A percentile compares a stretch with the other conserved stretches of the same genome.
Evolutionary conservation across 1,139 yeast genomes (phyloP).

Genomic region (Yamadazyma mexicana): DNA sequence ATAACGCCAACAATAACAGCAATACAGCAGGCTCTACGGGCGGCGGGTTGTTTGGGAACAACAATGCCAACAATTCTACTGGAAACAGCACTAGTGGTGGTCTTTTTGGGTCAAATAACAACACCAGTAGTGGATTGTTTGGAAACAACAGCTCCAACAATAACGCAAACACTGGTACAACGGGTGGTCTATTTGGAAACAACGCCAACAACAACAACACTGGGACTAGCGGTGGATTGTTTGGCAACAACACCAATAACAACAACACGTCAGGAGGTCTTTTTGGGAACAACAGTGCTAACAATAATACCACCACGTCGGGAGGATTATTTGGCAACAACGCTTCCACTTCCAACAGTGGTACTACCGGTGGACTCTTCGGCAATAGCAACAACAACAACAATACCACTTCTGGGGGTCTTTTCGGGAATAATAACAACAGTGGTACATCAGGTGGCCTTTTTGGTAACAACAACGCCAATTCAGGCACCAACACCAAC

Average conservation of each 20-base stretch:
- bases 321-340: constrained; percentile 9
- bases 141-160: constrained; percentile 4
- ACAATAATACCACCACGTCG: constrained; percentile 4
- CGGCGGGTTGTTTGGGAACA: constrained; percentile 6
- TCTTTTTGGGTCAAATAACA: neutral
- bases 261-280: constrained; percentile 1
- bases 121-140: constrained; percentile 2
- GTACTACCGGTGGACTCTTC: constrained; percentile 21
- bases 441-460: constrained; percentile 11
- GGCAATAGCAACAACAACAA: constrained; percentile 1
- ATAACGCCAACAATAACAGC: too few species aligned
- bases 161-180: constrained; percentile 3
- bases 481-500: constrained; percentile 4
- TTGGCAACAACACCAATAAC: constrained; percentile 4
- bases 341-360: constrained; percentile 15
- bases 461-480: constrained; percentile 7
- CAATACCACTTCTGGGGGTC: constrained; percentile 6
- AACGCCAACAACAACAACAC: constrained; percentile 6
- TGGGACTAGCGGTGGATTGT: constrained; percentile 5
- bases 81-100: neutral
- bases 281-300: constrained; percentile 4
- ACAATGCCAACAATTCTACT: too few species aligned
- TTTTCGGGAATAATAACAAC: constrained; percentile 9
- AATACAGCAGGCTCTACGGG: constrained; percentile 6
- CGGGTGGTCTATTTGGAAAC: constrained; percentile 7